Conservation (phyloP, 306 rosid species). For the Abrus precatorius region DNA sequence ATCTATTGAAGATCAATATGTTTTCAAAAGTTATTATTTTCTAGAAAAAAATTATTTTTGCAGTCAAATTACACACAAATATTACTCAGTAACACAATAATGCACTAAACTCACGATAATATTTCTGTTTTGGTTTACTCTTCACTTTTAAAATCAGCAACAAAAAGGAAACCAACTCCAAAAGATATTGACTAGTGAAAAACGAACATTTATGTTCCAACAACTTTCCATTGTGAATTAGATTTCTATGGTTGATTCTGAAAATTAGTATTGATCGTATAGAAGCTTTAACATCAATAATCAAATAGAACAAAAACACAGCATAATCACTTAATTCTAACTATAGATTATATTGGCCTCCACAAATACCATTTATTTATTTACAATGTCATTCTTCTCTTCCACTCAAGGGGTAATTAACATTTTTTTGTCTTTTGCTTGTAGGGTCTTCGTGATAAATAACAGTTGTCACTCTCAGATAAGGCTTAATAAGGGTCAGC, state of each 20-base stretch:
- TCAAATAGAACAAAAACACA: conserved; percentile 14
- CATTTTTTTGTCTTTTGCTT: background rate
- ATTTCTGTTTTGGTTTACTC: background rate
- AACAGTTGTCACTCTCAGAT: conserved; percentile 18
- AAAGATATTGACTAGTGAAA: background rate
- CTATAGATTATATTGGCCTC: conserved; percentile 1
- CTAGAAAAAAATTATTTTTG: too few relatives aligned
- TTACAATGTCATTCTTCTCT: conserved; percentile 22
- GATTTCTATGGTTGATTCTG: background rate
- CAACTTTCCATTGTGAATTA: background rate
- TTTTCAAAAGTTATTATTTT: too few relatives aligned
- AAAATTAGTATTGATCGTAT: background rate
- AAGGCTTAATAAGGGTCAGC: conserved; percentile 36
- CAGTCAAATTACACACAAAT: too few relatives aligned
- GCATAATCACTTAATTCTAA: background rate
- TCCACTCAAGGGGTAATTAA: conserved; percentile 23
- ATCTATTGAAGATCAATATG: too few relatives aligned
- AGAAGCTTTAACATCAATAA: background rate
- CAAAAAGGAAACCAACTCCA: background rate
- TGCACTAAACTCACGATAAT: background rate
- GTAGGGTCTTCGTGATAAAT: conserved; percentile 13
- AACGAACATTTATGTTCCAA: background rate
- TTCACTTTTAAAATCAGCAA: background rate
- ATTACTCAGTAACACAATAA: background rate
- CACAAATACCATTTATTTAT: background rate